Conservation (phyloP, 768 basidiomycete genomes). For the Pleurotus pulmonarius region DNA sequence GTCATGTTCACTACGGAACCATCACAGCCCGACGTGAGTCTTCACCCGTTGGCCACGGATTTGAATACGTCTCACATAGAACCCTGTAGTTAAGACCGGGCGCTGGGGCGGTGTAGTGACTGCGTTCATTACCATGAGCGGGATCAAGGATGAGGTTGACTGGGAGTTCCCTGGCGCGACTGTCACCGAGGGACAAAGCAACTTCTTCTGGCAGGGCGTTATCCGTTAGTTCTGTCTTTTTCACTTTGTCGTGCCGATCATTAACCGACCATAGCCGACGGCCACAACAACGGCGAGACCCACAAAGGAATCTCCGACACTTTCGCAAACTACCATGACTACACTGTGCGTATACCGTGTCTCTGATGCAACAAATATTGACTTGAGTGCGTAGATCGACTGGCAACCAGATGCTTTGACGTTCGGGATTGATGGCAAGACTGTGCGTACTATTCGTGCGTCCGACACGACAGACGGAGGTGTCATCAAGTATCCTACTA, state of each 20-base stretch:
- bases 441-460: slow-evolving; percentile 65
- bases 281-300: slow-evolving; percentile 43
- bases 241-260: background rate
- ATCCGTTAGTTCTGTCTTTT: slow-evolving; percentile 46
- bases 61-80: background rate
- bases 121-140: slow-evolving; percentile 83
- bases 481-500: slow-evolving; percentile 64
- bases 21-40: slow-evolving; percentile 59
- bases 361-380: background rate
- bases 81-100: slow-evolving; percentile 63
- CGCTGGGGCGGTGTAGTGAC: slow-evolving; percentile 80
- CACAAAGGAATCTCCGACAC: slow-evolving; percentile 56
- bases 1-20: slow-evolving; percentile 78
- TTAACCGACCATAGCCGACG: slow-evolving; percentile 27
- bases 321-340: slow-evolving; percentile 70
- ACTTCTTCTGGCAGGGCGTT: slow-evolving; percentile 75
- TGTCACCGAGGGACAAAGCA: slow-evolving; percentile 69
- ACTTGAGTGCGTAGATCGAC: slow-evolving; percentile 51
- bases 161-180: slow-evolving; percentile 77
- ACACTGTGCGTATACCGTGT: slow-evolving; percentile 46
- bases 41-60: background rate
- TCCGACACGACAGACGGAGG: slow-evolving; percentile 58
- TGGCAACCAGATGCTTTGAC: slow-evolving; percentile 70
- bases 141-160: slow-evolving; percentile 83
- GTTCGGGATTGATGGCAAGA: slow-evolving; percentile 68